These are phyloP conservation scores for Cerioporus squamosus DNA, from an alignment of 1,284 basidiomycete species.

Conservation along the genomic window DNA sequence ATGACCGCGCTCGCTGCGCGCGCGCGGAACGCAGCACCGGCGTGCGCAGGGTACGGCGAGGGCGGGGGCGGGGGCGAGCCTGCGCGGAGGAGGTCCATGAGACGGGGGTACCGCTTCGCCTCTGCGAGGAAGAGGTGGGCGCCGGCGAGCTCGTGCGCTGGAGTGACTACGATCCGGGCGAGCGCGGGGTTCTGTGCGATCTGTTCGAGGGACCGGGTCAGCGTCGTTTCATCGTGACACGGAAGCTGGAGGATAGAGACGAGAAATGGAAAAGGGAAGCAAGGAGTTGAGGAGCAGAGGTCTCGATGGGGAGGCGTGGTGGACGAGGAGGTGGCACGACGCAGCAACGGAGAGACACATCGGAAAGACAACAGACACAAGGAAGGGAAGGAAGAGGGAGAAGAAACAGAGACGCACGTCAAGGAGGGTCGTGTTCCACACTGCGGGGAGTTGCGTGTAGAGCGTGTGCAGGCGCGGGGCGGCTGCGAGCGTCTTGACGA, in stretches of 20 bases:
- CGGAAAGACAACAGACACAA: not conserved
- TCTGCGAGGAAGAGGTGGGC: constrained; percentile 35
- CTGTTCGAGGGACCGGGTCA: constrained; percentile 10
- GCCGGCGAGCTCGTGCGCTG: constrained; percentile 28
- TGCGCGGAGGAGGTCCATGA: constrained; percentile 34
- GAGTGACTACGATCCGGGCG: constrained; percentile 30
- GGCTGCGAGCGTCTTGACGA: constrained; percentile 29
- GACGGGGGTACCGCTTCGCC: constrained; percentile 32
- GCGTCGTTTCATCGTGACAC: constrained; percentile 12
- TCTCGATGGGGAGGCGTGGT: too few species aligned
- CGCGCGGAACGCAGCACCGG: constrained; percentile 5
- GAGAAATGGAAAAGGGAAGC: not conserved
- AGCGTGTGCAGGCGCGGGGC: constrained; percentile 33
- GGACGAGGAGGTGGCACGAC: too few species aligned
- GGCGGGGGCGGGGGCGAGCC: constrained; percentile 23
- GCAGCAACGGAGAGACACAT: constrained; percentile 1
- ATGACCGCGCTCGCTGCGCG: constrained; percentile 16
- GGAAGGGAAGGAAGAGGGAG: not conserved
- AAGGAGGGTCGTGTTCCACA: constrained; percentile 36
- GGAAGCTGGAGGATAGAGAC: not conserved
- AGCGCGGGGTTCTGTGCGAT: constrained; percentile 34
- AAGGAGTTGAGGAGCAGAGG: not conserved
- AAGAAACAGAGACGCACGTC: constrained; percentile 29
- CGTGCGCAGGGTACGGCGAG: not conserved
- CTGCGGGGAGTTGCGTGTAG: constrained; percentile 31